Conservation (phyloP, 2,329 filamentous ascomycete genomes). For the Sporothrix curviconia region DNA sequence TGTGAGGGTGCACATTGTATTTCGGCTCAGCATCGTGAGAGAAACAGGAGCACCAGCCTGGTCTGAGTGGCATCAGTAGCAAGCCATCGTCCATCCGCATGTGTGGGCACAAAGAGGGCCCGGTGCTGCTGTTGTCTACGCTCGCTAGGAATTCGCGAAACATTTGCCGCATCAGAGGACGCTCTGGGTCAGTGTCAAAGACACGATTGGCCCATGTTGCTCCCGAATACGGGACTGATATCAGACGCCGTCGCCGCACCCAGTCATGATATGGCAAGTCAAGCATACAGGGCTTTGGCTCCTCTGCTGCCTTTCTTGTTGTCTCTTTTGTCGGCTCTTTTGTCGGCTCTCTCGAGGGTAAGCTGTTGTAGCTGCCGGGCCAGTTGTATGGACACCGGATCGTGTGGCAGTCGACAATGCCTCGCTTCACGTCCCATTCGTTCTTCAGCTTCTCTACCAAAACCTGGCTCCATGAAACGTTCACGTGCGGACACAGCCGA, state of each 20-base stretch:
- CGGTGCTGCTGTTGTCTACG: neutral
- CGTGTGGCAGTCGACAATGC: neutral
- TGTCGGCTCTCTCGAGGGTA: neutral
- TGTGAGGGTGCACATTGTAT: neutral
- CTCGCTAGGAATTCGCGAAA: neutral
- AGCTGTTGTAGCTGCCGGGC: neutral
- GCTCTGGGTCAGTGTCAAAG: neutral
- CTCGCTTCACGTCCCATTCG: neutral
- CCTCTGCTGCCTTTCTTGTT: neutral
- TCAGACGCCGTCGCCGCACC: too few relatives aligned
- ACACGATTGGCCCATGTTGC: neutral
- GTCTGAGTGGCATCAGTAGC: neutral
- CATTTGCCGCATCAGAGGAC: neutral
- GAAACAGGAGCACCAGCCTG: neutral
- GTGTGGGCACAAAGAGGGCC: neutral
- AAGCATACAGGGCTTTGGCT: too few relatives aligned
- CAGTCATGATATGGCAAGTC: too few relatives aligned
- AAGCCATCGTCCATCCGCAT: neutral
- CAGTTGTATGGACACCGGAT: neutral
- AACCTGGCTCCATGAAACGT: neutral
- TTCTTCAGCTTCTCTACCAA: neutral
- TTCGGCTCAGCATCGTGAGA: neutral
- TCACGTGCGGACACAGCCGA: neutral
- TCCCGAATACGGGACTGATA: too few relatives aligned
- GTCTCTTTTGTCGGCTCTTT: neutral